A percentile compares a stretch with the other conserved stretches of the same genome.
Evolutionary conservation across 768 basidiomycete genomes (phyloP).

Genomic region (Tephrocybe sp.): DNA sequence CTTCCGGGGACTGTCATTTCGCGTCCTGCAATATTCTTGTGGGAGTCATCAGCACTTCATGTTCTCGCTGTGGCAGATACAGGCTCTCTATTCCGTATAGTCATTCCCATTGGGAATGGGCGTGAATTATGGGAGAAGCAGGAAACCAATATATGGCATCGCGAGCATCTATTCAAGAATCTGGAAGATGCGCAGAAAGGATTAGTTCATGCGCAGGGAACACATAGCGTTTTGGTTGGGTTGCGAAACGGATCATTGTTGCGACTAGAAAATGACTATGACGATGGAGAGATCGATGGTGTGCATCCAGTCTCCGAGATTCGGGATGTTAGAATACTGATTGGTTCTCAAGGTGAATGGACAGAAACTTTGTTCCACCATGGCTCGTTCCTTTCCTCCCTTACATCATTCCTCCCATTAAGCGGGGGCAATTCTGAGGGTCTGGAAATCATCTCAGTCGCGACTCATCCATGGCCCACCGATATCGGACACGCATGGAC

Average conservation of each 20-base stretch:
- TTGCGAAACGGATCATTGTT: conserved; percentile 63
- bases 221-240: conserved; percentile 64
- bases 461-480: conserved; percentile 74
- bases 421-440: conserved; percentile 45
- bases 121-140: conserved; percentile 60
- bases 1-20: conserved; percentile 72
- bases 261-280: conserved; percentile 64
- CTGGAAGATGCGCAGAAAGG: conserved; percentile 41
- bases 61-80: conserved; percentile 66
- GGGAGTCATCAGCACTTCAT: conserved; percentile 57
- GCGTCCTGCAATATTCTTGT: conserved; percentile 63
- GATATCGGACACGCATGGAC: conserved; percentile 79
- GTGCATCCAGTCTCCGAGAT: conserved; percentile 22
- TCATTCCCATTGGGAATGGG: conserved; percentile 57
- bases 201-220: conserved; percentile 66
- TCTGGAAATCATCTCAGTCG: conserved; percentile 68
- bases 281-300: conserved; percentile 62
- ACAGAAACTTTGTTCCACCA: conserved; percentile 63
- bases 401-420: conserved; percentile 66
- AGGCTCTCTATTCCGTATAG: conserved; percentile 74
- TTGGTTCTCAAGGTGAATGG: conserved; percentile 60
- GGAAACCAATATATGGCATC: conserved; percentile 53
- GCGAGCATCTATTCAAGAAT: conserved; percentile 67
- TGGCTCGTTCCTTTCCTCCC: conserved; percentile 63
- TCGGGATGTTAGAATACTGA: conserved; percentile 1